A percentile compares a stretch with the other conserved stretches of the same genome.
These are phyloP conservation scores for Stagonosporopsis tanaceti DNA, from an alignment of 2,329 filamentous ascomycete species.

Conservation along the genomic window DNA sequence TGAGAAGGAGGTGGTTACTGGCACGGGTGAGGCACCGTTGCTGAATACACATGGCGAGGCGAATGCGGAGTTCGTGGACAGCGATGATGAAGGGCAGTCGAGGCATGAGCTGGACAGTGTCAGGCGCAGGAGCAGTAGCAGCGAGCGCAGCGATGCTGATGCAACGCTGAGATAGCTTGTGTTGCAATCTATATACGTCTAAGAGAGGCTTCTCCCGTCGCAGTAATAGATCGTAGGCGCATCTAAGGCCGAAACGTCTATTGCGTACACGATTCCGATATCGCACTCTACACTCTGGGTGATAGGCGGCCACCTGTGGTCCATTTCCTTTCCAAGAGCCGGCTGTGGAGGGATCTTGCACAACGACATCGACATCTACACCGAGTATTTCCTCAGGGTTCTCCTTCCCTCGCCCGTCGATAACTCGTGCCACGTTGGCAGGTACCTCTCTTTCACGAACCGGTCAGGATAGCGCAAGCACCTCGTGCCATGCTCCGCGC, in stretches of 20 bases:
- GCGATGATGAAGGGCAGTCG: slow-evolving; percentile 32
- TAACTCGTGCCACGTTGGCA: not conserved
- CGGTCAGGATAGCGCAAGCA: not conserved
- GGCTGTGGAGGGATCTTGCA: not conserved
- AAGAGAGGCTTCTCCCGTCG: not conserved
- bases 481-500: not conserved
- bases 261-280: too few species aligned
- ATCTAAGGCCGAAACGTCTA: not conserved
- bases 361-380: not conserved
- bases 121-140: slow-evolving; percentile 19
- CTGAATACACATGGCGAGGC: slow-evolving; percentile 26
- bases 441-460: not conserved
- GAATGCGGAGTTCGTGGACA: slow-evolving; percentile 50
- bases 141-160: slow-evolving; percentile 39
- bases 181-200: not conserved
- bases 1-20: slow-evolving; percentile 38
- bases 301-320: too few species aligned
- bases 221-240: not conserved
- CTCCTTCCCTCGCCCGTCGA: not conserved
- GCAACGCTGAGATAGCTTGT: slow-evolving; percentile 38
- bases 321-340: too few species aligned
- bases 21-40: slow-evolving; percentile 32
- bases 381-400: not conserved
- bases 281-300: too few species aligned
- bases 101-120: slow-evolving; percentile 43